Evolutionary conservation across 345 rosid species (phyloP), one percentile per base, ranked within the genome.

Genomic region (Psidium friedrichsthalianum): DNA sequence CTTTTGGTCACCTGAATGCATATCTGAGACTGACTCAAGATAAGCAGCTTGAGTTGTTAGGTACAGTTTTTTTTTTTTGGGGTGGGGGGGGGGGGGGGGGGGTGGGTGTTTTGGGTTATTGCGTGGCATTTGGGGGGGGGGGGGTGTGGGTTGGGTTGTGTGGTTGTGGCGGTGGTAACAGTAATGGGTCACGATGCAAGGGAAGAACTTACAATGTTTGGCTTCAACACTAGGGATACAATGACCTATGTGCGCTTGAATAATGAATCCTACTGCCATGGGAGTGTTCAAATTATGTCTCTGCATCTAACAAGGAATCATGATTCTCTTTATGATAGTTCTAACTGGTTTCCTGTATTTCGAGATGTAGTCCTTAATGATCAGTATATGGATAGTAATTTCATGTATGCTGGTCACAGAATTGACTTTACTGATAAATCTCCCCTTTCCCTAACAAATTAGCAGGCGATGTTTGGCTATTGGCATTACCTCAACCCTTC

Each of bases 401-500:
- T 32, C 49, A 24, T 76, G n/a, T n/a, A 24, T 24, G 40, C 49
- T 69, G 24, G 24, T 76, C 49, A 18, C 49, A 32, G 49, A 36
- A 16, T 49, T 76, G 82, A 76, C 49, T 76, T 24, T 49, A 32
- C 20, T n/a, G 24, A 55, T 18, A 55, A 18, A 20, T 64, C n/a
- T 29, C 76, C 29, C 44, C n/a, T n/a, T 82, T 29, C 15, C 44
- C 36, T 56, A n/a, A 52, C 52, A 25, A 55, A 51, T 51, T 86
- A n/a, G 83, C 47, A 86, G 93, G 93, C 93, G 61, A 82, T 91
- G 74, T 91, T 91, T 82, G 89, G 92, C 82, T 91, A 90, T 89
- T 91, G 93, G 92, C 90, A n/a, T 91, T 81, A 90, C 92, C 83
- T 91, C 83, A 91, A 91, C 88, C n/a, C 21, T 91, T 91, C 87